Conservation (phyloP, 2,329 filamentous ascomycete genomes). For the Pseudofabraea citricarpa region DNA sequence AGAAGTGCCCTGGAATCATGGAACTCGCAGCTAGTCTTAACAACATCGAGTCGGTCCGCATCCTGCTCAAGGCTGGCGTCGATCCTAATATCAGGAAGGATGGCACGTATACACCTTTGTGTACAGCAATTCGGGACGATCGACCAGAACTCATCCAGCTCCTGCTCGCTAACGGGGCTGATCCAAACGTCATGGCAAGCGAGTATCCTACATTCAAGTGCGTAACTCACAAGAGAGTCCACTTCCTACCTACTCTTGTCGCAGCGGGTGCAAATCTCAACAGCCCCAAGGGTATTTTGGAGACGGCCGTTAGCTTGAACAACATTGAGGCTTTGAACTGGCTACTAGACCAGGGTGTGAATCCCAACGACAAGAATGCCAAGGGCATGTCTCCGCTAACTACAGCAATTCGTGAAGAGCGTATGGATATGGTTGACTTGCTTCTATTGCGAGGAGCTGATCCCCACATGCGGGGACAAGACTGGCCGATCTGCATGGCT, state of each 20-base stretch:
- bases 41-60: conserved; percentile 55
- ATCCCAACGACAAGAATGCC: conserved; percentile 52
- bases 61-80: conserved; percentile 54
- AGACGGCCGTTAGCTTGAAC: conserved; percentile 58
- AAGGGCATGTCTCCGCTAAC: conserved; percentile 59
- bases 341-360: conserved; percentile 55
- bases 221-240: conserved; percentile 58
- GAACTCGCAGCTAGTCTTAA: conserved; percentile 60
- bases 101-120: conserved; percentile 62
- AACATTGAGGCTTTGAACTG: conserved; percentile 56
- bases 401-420: conserved; percentile 59
- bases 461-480: conserved; percentile 57
- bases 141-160: conserved; percentile 56
- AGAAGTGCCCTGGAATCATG: conserved; percentile 58
- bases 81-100: conserved; percentile 59
- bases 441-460: conserved; percentile 56
- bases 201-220: conserved; percentile 67
- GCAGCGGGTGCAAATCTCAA: conserved; percentile 55
- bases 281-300: conserved; percentile 59
- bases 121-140: conserved; percentile 64
- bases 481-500: conserved; percentile 69
- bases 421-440: conserved; percentile 52
- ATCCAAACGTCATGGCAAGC: conserved; percentile 49
- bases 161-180: conserved; percentile 46
- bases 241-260: conserved; percentile 54